phyloP scores from a whole-genome alignment of 805 yeast genomes.

The Priceomyces castillae region DNA sequence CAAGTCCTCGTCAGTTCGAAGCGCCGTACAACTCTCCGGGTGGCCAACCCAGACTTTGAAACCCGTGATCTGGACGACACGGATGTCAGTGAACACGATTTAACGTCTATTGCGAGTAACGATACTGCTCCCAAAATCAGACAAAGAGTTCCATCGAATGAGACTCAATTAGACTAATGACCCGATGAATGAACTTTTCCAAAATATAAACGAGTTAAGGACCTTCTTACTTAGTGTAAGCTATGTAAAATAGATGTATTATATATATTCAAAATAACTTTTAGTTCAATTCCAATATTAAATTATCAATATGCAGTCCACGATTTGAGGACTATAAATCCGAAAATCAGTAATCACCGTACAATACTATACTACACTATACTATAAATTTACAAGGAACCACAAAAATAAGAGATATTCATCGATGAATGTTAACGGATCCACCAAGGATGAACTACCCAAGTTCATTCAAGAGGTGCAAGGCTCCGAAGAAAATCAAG shows the following conservation, averaged over 20 bases:
- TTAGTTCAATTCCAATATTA: background rate
- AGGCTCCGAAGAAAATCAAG: background rate
- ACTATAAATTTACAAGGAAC: too few relatives aligned
- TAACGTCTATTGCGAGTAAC: background rate
- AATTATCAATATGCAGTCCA: background rate
- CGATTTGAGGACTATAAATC: background rate
- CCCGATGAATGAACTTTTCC: background rate
- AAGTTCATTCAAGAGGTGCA: background rate
- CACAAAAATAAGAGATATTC: too few relatives aligned
- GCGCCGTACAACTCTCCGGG: slow-evolving; percentile 56
- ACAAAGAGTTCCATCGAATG: slow-evolving; percentile 18
- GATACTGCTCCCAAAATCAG: slow-evolving; percentile 8
- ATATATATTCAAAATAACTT: background rate
- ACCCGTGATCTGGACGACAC: slow-evolving; percentile 4
- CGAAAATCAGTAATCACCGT: background rate
- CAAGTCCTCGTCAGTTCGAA: slow-evolving; percentile 70
- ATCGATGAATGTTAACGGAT: background rate
- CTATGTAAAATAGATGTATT: background rate
- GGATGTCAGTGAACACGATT: background rate
- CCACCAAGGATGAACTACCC: background rate
- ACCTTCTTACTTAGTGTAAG: background rate
- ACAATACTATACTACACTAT: too few relatives aligned
- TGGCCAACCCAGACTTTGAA: slow-evolving; percentile 54
- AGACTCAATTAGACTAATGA: slow-evolving; percentile 3
- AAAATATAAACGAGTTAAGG: background rate